Conservation (phyloP, 306 rosid genomes). For the Malus domestica region DNA sequence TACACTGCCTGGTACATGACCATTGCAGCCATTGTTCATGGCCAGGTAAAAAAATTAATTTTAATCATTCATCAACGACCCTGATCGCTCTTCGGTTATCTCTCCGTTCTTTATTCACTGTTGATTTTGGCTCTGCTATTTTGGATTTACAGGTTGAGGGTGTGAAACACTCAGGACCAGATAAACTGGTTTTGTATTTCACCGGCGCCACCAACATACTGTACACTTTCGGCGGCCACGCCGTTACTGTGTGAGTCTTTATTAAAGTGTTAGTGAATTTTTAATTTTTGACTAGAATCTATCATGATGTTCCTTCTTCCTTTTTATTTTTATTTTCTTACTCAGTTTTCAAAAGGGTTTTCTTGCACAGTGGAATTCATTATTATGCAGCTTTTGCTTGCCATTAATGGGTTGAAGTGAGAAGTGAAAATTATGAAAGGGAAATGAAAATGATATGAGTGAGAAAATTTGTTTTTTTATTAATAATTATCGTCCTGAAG, state of each 20-base stretch:
- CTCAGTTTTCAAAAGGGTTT: not conserved
- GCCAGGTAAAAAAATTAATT: conserved; percentile 49
- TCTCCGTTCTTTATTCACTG: not conserved
- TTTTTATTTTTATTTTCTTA: not conserved
- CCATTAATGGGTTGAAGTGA: conserved; percentile 23
- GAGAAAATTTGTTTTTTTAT: not conserved
- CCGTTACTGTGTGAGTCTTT: conserved; percentile 80
- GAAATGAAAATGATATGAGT: not conserved
- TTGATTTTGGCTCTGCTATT: not conserved
- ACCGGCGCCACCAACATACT: conserved; percentile 96
- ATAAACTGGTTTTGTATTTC: conserved; percentile 68
- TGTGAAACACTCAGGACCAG: conserved; percentile 74
- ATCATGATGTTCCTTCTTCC: conserved; percentile 1
- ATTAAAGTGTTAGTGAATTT: not conserved
- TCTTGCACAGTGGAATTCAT: not conserved
- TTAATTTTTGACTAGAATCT: not conserved
- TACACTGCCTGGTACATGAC: conserved; percentile 96
- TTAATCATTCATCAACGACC: not conserved
- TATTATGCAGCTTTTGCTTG: conserved; percentile 43
- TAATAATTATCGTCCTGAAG: too few species aligned
- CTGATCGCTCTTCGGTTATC: not conserved
- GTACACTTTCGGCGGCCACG: conserved; percentile 98
- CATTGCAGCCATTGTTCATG: conserved; percentile 65
- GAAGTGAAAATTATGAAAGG: conserved; percentile 35
- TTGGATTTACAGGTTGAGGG: conserved; percentile 50